Base-by-base conservation (phyloP, 768 basidiomycete genomes). In the Steccherinum ochraceum region DNA sequence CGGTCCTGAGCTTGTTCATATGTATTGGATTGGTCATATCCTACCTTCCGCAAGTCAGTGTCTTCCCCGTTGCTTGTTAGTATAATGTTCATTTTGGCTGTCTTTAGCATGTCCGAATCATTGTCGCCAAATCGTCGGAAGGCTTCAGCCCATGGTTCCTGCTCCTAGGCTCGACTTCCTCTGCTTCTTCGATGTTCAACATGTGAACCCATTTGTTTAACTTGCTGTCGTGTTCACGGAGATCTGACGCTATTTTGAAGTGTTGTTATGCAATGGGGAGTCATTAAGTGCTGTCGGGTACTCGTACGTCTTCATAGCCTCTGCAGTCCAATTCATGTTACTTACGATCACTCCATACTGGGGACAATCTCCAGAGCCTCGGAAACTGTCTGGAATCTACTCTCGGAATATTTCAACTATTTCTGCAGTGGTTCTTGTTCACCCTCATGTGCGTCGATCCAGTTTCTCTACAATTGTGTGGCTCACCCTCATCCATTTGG, bases 111-210 rank as follows among this genome's bases (percentile, higher is more conserved):
- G 69, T 81, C 48, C 78, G 92, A 5, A 96, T 96, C 57, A 86
- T 96, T 59, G 64, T 72, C 46, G 75, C 81, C 20, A 76, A 80
- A 35, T 86, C 92, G 0, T 92, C 88, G 0, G 84, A 94, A 57
- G 96, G 96, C 0, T 83, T 98, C 56, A 93, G 89, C 54, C 92
- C 94, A 16, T 85, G 88, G 79, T 98, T 89, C 61, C 71, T 98
- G 26, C 72, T 97, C 4, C 79, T 98, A 0, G 96, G 96, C 5
- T 85, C 84, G 55, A 90, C 88, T 0, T 89, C 88, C 13, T 80
- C 84, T 12, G 86, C 89, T 2, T 83, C 89, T 0, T 88, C 79
- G 0, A 79, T 93, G 78, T 71, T 94, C 45, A 96, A 96, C 64
- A 82, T 95, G 83, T 89, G 58, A 48, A 79, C 64, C 25, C 45